These are phyloP conservation scores for Claviceps digitariae DNA, from an alignment of 2,329 filamentous ascomycete genomes.

Conservation along the genomic window DNA sequence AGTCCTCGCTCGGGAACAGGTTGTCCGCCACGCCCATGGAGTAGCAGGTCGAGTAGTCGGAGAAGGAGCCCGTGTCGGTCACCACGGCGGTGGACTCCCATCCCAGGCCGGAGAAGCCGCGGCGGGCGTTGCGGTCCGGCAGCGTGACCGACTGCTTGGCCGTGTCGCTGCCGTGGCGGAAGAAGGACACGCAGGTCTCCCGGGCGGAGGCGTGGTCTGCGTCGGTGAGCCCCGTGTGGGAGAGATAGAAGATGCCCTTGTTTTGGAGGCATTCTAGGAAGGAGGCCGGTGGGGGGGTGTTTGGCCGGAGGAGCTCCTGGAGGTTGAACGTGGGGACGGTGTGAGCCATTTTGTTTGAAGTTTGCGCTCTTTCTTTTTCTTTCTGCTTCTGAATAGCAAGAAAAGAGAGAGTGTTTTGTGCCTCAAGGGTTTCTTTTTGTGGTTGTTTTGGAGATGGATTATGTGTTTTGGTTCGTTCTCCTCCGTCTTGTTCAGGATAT, in stretches of 20 bases:
- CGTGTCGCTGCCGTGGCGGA: not conserved
- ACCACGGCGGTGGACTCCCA: not conserved
- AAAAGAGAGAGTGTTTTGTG: no score
- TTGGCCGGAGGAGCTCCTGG: not conserved
- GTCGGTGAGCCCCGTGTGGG: not conserved
- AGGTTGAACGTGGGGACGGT: not conserved
- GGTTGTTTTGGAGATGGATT: no score
- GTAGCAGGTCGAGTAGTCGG: constrained; percentile 1
- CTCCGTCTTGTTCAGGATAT: no score
- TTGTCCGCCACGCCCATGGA: not conserved
- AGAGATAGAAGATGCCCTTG: constrained; percentile 1
- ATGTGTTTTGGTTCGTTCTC: no score
- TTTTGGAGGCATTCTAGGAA: not conserved
- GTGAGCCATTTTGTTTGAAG: not conserved
- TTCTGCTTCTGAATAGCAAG: no score
- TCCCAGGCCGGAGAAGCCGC: constrained; percentile 1
- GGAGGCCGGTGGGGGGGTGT: not conserved
- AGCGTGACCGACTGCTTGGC: not conserved
- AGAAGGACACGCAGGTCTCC: not conserved
- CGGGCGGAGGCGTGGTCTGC: not conserved
- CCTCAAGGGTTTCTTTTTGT: no score
- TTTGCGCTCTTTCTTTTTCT: not conserved
- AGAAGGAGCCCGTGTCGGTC: not conserved
- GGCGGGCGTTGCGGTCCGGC: not conserved
- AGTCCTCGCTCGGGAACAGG: not conserved